phyloP scores from a whole-genome alignment of 176 grass and related monocot genomes.

The Carex pumila region DNA sequence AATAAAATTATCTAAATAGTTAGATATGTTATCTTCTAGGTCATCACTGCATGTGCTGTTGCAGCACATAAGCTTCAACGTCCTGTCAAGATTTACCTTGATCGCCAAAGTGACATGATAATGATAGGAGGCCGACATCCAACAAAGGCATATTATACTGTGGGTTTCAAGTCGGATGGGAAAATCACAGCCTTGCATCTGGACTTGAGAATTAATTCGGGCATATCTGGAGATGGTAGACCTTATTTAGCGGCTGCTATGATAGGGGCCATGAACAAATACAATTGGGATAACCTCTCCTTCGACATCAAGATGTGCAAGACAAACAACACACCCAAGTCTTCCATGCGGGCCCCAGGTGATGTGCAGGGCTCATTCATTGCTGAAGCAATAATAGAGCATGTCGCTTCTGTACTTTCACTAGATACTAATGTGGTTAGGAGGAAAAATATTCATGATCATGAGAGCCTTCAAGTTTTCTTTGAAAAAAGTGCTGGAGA shows the following conservation, averaged over 20 bases:
- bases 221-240: conserved; percentile 46
- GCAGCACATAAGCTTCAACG: conserved; percentile 54
- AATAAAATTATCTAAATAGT: background rate
- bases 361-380: conserved; percentile 79
- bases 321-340: conserved; percentile 65
- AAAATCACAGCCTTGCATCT: conserved; percentile 57
- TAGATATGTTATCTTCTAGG: conserved; percentile 12
- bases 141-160: conserved; percentile 56
- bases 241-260: background rate
- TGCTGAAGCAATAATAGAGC: conserved; percentile 80
- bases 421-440: conserved; percentile 40
- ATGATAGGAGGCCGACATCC: conserved; percentile 69
- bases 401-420: conserved; percentile 50
- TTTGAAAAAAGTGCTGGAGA: conserved; percentile 34
- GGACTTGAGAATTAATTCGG: conserved; percentile 45
- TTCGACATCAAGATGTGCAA: conserved; percentile 68
- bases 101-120: conserved; percentile 74
- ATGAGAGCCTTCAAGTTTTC: conserved; percentile 46
- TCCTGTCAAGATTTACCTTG: conserved; percentile 68
- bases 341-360: conserved; percentile 53
- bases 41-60: conserved; percentile 52
- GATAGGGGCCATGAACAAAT: conserved; percentile 54
- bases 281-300: conserved; percentile 66
- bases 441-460: conserved; percentile 67
- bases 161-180: conserved; percentile 79